Evolutionary conservation across 2,329 filamentous ascomycete genomes (phyloP), one percentile per base, ranked within the genome.

Genomic region (Aspergillus candidus): DNA sequence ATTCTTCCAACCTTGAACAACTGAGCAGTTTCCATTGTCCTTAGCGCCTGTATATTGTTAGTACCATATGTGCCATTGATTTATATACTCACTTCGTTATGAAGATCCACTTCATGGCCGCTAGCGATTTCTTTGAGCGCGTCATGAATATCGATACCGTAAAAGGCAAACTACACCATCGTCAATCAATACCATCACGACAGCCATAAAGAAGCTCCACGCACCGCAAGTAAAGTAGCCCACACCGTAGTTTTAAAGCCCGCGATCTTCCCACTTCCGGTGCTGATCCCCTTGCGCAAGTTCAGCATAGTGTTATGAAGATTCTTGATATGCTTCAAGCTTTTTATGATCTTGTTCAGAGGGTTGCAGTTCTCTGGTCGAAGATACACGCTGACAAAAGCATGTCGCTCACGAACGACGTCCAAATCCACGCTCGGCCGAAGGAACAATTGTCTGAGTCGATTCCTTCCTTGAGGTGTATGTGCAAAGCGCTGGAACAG

Each of bases 401-500:
- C 71, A 44, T 94, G 82, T 18, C 91, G 80, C 59, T 85, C 78
- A 3, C 74, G 70, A 51, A 98, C 93, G 4, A 83, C 57, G 1
- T 73, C 64, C 1, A 86, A 60, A 47, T 93, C 77, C 18, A 83
- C 72, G 27, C 82, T 87, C 15, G 93, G 93, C 0, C 86, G 81
- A 6, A 96, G 70, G 53, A 98, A 93, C 40, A 86, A 77, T 55
- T 87, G 83, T n/a, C 86, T 83, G 4, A 98, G 73, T 35, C 78
- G 75, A 18, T 71, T 60, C 54, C 81, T 88, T 0, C 93, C 93
- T 61, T 96, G 89, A 1, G 85, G 77, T 3, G 89, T 96, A 43
- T 77, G 77, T 18, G 85, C 82, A 27, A 93, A 71, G 43, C 80
- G 74, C 46, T 84, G 80, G 49, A 96, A 94, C 0, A 97, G 70